Percentiles rank a stretch among this genome's conserved stretches.
These are phyloP conservation scores for Aspergillus nanangensis DNA, from an alignment of 495 filamentous ascomycete species.

Conservation along the genomic window DNA sequence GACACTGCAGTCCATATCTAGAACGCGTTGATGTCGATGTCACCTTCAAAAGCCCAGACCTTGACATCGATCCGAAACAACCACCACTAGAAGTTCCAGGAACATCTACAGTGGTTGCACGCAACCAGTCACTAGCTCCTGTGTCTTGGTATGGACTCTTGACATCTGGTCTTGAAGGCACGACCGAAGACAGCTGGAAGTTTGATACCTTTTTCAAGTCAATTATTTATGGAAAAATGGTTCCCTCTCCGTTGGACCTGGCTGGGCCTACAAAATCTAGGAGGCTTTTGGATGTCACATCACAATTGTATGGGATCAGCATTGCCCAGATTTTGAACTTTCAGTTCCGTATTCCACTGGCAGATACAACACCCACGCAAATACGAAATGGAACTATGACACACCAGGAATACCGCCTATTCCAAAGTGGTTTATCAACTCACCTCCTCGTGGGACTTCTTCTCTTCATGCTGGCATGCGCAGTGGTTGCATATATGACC, in stretches of 20 bases:
- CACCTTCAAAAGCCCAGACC: not conserved
- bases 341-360: not conserved
- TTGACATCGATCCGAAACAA: not conserved
- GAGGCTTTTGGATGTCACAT: not conserved
- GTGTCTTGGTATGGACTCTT: not conserved
- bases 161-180: not conserved
- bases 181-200: not conserved
- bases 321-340: not conserved
- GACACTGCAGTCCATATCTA: not conserved
- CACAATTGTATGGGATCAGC: not conserved
- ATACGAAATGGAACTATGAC: not conserved
- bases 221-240: not conserved
- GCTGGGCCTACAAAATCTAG: not conserved
- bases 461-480: not conserved
- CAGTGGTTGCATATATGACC: not conserved
- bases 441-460: not conserved
- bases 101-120: not conserved
- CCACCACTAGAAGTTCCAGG: not conserved
- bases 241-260: not conserved
- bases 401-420: not conserved
- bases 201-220: not conserved
- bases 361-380: not conserved
- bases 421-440: not conserved
- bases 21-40: not conserved
- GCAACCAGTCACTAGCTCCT: not conserved